Base-by-base conservation (phyloP, 208 protist genomes). In the Wallacemonas sp. region DNA sequence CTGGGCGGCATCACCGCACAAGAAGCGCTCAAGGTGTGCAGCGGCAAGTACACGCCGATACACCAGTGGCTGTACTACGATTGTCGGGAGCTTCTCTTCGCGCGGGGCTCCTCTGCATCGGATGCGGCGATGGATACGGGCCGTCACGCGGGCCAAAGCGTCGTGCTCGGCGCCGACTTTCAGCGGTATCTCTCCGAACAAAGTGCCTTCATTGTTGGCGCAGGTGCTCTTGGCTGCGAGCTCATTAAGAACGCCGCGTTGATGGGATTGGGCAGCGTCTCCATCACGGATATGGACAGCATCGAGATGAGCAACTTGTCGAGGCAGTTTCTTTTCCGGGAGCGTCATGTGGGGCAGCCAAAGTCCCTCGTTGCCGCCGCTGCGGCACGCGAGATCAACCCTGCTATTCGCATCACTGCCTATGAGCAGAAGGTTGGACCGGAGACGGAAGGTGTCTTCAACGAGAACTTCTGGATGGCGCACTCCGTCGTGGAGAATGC, bases 241-340 rank as follows among this genome's bases (percentile, higher is more conserved):
- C 85, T 98, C 49, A 86, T 99, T 54, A 99, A 99, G 83, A 99
- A 98, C 75, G 99, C 79, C 28, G 98, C 98, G 1, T 79, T 99
- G 63, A 99, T 99, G 96, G 99, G 99, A 31, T 49, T 98, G 56
- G 97, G 86, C 2, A 66, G 64, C 30, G 78, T 99, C 22, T 88
- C 81, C 31, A 95, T 99, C 26, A 99, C 99, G 2, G 99, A 99
- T 82, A 99, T 99, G 97, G 99, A 99, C 75, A 93, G 72, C 0
- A 99, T 99, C 75, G 99, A 99, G 74, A 98, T 98, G 82, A 99
- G 95, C 49, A 99, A 99, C 80, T 84, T 99, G 9, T 99, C 97
- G 30, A 79, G 99, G 36, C 99, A 99, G 88, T 99, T 99, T 77
- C 83, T 99, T 6, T 99, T 99, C 91, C 90, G 98, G 53, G 62